Base-by-base conservation (phyloP, 768 basidiomycete species). In the Suillus brevipes region DNA sequence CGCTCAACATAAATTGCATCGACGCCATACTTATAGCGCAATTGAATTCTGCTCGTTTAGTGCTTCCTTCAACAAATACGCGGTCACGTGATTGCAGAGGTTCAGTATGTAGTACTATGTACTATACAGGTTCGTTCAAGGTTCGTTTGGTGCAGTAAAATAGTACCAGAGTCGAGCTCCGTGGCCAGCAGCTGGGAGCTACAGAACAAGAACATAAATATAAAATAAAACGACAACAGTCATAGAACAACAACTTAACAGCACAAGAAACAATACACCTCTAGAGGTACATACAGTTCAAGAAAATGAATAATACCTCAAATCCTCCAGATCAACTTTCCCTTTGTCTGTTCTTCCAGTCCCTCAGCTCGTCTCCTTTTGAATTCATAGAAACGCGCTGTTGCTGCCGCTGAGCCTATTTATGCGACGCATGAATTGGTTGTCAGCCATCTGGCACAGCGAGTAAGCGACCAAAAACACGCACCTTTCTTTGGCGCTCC, bases 401-500 rank as follows among this genome's bases (percentile, higher is more conserved):
- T 65, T 9, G 64, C 64, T 16, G 38, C 61, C 0, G 64, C 64
- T 1, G 64, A 65, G 31, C 53, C 53, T 53, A 38, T 31, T 34
- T 63, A 43, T 42, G 31, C 4, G 14, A 36, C n/a, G 47, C 12
- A n/a, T 34, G 31, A 16, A 18, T 10, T 12, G 36, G 16, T 28
- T 25, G 36, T 43, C 18, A 31, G 36, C 42, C 10, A 43, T 25
- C 47, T 16, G 3, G 37, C 37, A 63, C 12, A n/a, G 6, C 36
- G 23, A 23, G 36, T 16, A 45, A 25, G n/a, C 4, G 16, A 31
- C 50, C 6, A 56, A 28, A 28, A 49, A 38, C 13, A 45, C 63
- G 53, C 23, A 67, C 66, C 66, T 57, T 66, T 68, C 23, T 63
- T 61, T 1, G 63, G 49, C 4, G 56, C 61, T 1, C 62, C 66